Evolutionary conservation across 257 asterid genomes (phyloP), one percentile per base, ranked within the genome.

Genomic region (Nicotiana tomentosiformis): DNA sequence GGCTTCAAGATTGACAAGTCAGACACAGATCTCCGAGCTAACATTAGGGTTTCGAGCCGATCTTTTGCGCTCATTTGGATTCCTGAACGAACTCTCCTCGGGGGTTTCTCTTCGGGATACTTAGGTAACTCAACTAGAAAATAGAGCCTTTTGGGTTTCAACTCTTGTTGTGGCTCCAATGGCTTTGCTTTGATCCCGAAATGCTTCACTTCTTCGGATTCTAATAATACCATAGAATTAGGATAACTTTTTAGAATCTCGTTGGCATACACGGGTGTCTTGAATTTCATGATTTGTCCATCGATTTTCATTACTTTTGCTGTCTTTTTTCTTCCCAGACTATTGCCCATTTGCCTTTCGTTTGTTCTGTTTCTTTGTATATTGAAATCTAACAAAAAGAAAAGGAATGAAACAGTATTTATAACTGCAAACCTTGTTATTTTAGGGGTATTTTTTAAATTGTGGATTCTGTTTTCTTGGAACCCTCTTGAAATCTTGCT

Each of bases 1-100:
- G 95, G 91, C 89, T 83, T 92, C 91, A 92, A 77, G 17, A 80
- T 83, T 15, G 96, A 77, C 29, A 96, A 74, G 85, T 96, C 98
- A 26, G 99, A 96, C 35, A 84, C 46, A 7, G 99, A 94, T 4
- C 99, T 90, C 66, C 94, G 87, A 10, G 97, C 89, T 87, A 96
- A 82, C 98, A 94, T 90, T 23, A 96, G 86, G 86, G 91, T 92
- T 88, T 96, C 99, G 66, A 96, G 98, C 79, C 98, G 87, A 56
- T 96, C 99, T 85, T 93, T 94, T 1, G 98, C 98, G 86, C 90
- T 89, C 99, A 96, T 96, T 7, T 96, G 96, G 82, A 96, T 94
- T 67, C 93, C 98, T 14, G 98, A 94, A 18, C 95, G 83, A 9
- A 90, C 96, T 69, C 96, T 88, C 81, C 91, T 37, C 3, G 97